These are phyloP conservation scores for Suillus decipiens DNA, from an alignment of 768 basidiomycete species.

Conservation along the genomic window DNA sequence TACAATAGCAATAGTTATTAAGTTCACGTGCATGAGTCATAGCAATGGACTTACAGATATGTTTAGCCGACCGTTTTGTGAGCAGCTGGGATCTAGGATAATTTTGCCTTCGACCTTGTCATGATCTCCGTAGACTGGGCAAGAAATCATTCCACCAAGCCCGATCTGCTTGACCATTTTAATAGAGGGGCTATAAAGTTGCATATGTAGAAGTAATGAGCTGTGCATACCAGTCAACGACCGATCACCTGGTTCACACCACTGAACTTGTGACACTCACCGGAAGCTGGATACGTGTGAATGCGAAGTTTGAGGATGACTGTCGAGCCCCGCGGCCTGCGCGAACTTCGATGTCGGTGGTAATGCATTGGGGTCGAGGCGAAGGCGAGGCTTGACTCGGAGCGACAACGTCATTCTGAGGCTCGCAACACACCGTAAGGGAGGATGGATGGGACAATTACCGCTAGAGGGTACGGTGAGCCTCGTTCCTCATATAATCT, in stretches of 20 bases:
- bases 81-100: slow-evolving; percentile 52
- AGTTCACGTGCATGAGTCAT: neutral
- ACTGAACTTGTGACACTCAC: slow-evolving; percentile 31
- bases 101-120: slow-evolving; percentile 64
- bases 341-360: slow-evolving; percentile 37
- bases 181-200: slow-evolving; percentile 62
- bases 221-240: slow-evolving; percentile 32
- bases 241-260: neutral
- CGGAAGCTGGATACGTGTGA: slow-evolving; percentile 53
- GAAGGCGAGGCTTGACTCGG: slow-evolving; percentile 20
- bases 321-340: slow-evolving; percentile 28
- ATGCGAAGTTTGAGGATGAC: slow-evolving; percentile 25
- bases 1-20: slow-evolving; percentile 26
- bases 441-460: neutral
- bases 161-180: slow-evolving; percentile 41
- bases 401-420: slow-evolving; percentile 20
- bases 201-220: slow-evolving; percentile 58
- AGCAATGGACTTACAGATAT: slow-evolving; percentile 46
- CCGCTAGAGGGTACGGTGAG: neutral
- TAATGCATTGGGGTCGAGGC: slow-evolving; percentile 14
- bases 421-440: neutral
- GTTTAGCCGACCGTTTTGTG: slow-evolving; percentile 55
- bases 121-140: slow-evolving; percentile 60
- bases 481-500: slow-evolving; percentile 20
- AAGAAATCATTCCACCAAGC: slow-evolving; percentile 25